Evolutionary conservation across 2,329 filamentous ascomycete species (phyloP).

Genomic region (Sporothrix pallida): DNA sequence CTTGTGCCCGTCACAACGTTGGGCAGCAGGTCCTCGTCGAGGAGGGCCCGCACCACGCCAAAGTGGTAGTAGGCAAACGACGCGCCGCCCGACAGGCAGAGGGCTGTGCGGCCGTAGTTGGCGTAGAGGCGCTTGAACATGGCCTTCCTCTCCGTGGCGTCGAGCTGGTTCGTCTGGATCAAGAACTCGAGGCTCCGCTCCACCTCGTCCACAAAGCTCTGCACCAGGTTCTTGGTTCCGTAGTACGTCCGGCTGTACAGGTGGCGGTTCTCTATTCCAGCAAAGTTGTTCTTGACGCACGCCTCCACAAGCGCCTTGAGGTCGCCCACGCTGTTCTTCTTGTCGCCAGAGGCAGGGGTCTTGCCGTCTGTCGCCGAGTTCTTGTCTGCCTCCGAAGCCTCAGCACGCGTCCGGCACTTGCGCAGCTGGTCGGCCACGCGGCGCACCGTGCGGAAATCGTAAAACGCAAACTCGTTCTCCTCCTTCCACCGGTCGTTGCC

Average conservation of each 20-base stretch:
- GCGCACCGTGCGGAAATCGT: constrained; percentile 83
- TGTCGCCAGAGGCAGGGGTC: constrained; percentile 41
- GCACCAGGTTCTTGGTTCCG: constrained; percentile 93
- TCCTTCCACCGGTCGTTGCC: constrained; percentile 83
- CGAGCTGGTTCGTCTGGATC: constrained; percentile 68
- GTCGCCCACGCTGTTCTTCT: constrained; percentile 54
- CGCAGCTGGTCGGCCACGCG: constrained; percentile 78
- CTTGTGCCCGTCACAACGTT: constrained; percentile 97
- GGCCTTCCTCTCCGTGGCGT: constrained; percentile 73
- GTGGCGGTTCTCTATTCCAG: constrained; percentile 88
- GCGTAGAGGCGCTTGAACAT: constrained; percentile 88
- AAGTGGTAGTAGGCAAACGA: constrained; percentile 98
- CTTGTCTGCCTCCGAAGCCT: constrained; percentile 51
- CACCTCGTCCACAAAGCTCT: constrained; percentile 87
- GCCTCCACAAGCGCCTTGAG: constrained; percentile 80
- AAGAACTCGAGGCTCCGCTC: constrained; percentile 71
- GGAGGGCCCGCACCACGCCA: constrained; percentile 84
- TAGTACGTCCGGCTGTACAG: constrained; percentile 98
- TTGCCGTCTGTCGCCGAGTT: constrained; percentile 36
- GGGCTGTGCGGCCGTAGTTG: constrained; percentile 89
- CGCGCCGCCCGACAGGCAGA: constrained; percentile 91
- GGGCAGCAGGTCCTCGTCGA: constrained; percentile 84
- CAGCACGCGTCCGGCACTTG: constrained; percentile 65
- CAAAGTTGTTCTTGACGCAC: constrained; percentile 97
- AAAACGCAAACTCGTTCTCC: constrained; percentile 79